Evolutionary conservation across 345 rosid genomes (phyloP).

Genomic region (Psidium guajava): DNA sequence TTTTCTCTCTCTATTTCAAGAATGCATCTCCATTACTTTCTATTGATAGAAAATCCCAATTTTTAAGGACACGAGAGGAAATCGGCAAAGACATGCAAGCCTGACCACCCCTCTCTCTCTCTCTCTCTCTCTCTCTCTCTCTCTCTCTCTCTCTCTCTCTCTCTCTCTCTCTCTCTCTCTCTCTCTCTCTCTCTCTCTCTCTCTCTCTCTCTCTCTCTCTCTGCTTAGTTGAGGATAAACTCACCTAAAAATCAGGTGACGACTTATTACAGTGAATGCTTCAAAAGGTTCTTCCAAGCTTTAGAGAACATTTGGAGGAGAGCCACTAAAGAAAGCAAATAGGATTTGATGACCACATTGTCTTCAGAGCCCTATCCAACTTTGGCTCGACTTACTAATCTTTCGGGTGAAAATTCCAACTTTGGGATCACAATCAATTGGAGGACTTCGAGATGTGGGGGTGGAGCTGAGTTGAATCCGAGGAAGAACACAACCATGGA

Average conservation of each 20-base stretch:
- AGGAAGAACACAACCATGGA: neutral
- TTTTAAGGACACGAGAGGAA: slow-evolving; percentile 3
- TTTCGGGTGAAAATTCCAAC: neutral
- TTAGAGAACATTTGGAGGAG: neutral
- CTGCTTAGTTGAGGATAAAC: neutral
- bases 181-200: neutral
- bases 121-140: neutral
- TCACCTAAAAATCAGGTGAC: neutral
- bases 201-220: neutral
- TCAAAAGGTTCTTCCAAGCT: neutral
- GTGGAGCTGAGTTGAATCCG: neutral
- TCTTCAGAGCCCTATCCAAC: neutral
- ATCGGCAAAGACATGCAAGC: slow-evolving; percentile 6
- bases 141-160: no score
- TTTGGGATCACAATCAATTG: neutral
- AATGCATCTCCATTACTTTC: neutral
- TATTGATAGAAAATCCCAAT: neutral
- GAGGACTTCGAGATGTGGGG: neutral
- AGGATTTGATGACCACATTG: neutral
- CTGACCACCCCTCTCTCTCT: neutral
- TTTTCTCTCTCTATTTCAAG: neutral
- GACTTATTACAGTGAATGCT: neutral
- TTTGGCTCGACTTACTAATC: neutral
- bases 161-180: no score
- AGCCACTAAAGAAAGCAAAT: neutral